phyloP scores from a whole-genome alignment of 192 early-diverging fungal species.

The Mortierella hygrophila region DNA sequence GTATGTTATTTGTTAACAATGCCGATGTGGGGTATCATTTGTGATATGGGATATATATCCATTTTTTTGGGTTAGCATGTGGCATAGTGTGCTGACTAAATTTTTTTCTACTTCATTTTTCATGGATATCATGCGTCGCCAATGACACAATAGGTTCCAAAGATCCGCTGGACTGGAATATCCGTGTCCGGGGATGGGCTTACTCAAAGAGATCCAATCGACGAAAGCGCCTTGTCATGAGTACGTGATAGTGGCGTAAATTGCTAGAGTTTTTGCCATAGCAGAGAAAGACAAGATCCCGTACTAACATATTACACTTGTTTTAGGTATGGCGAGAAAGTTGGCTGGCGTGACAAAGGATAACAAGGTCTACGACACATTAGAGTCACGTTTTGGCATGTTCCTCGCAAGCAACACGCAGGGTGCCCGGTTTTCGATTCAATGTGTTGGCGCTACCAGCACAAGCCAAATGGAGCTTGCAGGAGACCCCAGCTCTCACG shows the following conservation, averaged over 20 bases:
- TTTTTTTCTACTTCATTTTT: not conserved
- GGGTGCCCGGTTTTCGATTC: slow-evolving; percentile 60
- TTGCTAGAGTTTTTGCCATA: not conserved
- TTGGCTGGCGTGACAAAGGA: slow-evolving; percentile 57
- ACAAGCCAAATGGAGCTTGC: slow-evolving; percentile 52
- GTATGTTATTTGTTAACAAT: not conserved
- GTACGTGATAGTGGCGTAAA: slow-evolving; percentile 17
- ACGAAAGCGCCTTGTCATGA: slow-evolving; percentile 54
- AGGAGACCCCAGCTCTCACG: slow-evolving; percentile 30
- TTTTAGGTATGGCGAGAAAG: slow-evolving; percentile 52
- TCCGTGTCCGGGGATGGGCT: slow-evolving; percentile 58
- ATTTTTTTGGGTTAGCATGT: slow-evolving; percentile 3
- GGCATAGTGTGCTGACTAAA: slow-evolving; percentile 15
- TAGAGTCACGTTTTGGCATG: slow-evolving; percentile 59
- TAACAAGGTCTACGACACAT: slow-evolving; percentile 41
- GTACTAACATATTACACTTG: not conserved
- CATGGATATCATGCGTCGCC: not conserved
- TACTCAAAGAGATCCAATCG: slow-evolving; percentile 53
- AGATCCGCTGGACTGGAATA: slow-evolving; percentile 54
- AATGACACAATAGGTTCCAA: slow-evolving; percentile 37
- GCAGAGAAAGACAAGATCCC: not conserved
- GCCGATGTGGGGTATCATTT: not conserved
- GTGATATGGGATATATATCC: no score
- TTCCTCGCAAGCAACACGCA: slow-evolving; percentile 66
- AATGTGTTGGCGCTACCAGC: slow-evolving; percentile 61